phyloP scores from a whole-genome alignment of 306 rosid genomes.

The Argentina anserina region DNA sequence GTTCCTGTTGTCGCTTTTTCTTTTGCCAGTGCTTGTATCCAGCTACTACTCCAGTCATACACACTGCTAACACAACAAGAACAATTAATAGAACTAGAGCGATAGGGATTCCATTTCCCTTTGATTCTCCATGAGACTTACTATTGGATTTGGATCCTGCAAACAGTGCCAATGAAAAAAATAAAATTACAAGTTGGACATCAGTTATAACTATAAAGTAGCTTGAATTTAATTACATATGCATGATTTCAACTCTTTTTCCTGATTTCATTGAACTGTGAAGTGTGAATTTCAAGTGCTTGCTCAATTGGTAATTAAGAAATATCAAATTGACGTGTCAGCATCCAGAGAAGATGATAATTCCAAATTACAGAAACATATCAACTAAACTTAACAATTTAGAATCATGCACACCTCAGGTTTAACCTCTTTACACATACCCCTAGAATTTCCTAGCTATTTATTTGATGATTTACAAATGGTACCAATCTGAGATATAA shows the following conservation, averaged over 20 bases:
- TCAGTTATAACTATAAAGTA: background rate
- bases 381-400: background rate
- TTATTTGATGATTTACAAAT: background rate
- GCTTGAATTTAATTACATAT: background rate
- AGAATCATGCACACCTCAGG: background rate
- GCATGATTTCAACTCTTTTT: background rate
- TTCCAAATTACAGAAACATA: background rate
- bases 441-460: background rate
- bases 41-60: conserved; percentile 36
- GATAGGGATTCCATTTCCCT: conserved; percentile 42
- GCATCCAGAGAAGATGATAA: background rate
- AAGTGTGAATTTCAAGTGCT: background rate
- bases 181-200: conserved; percentile 1
- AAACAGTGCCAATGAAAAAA: conserved; percentile 14
- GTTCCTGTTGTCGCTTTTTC: conserved; percentile 67
- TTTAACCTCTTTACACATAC: background rate
- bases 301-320: background rate
- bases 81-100: conserved; percentile 45
- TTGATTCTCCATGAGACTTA: conserved; percentile 23
- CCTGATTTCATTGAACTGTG: background rate
- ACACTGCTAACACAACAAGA: conserved; percentile 26
- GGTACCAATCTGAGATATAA: background rate
- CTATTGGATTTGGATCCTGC: conserved; percentile 47
- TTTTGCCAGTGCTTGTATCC: conserved; percentile 72
- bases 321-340: background rate